Evolutionary conservation across 768 basidiomycete genomes (phyloP).

Genomic region (Mycena pura): DNA sequence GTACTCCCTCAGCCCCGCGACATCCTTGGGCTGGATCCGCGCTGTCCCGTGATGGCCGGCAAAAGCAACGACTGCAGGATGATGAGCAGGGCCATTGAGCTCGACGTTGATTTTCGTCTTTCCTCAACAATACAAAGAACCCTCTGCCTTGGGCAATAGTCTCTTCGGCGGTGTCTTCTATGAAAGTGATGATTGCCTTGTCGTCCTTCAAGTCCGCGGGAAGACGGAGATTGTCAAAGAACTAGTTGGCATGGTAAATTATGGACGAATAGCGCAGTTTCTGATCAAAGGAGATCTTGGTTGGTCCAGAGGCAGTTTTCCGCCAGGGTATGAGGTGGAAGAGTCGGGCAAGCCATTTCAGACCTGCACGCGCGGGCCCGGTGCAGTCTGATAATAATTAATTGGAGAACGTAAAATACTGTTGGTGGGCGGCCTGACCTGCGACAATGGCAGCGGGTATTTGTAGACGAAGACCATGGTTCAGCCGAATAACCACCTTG

Average conservation of each 20-base stretch:
- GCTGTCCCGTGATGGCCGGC: conserved; percentile 15
- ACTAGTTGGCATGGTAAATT: conserved; percentile 16
- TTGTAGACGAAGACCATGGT: conserved; percentile 14
- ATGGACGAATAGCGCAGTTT: conserved; percentile 30
- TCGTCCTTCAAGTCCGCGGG: conserved; percentile 18
- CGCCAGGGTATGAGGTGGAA: conserved; percentile 4
- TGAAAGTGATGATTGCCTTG: neutral
- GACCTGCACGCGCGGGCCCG: conserved; percentile 32
- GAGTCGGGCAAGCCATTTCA: conserved; percentile 30
- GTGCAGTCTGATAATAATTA: conserved; percentile 43
- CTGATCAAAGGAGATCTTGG: conserved; percentile 29
- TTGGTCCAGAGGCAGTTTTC: conserved; percentile 15
- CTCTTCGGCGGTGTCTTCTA: conserved; percentile 19
- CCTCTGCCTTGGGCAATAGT: conserved; percentile 15
- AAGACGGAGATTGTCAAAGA: conserved; percentile 21
- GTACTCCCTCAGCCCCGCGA: conserved; percentile 22
- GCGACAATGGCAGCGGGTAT: conserved; percentile 29
- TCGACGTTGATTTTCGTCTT: neutral
- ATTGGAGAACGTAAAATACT: neutral
- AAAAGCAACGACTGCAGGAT: conserved; percentile 12
- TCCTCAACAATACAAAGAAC: conserved; percentile 10
- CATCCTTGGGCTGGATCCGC: conserved; percentile 10
- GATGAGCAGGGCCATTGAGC: neutral
- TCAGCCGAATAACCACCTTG: conserved; percentile 25
- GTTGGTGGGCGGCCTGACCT: conserved; percentile 17